phyloP scores from a whole-genome alignment of 2,329 filamentous ascomycete genomes.

The Aureobasidium zeae region DNA sequence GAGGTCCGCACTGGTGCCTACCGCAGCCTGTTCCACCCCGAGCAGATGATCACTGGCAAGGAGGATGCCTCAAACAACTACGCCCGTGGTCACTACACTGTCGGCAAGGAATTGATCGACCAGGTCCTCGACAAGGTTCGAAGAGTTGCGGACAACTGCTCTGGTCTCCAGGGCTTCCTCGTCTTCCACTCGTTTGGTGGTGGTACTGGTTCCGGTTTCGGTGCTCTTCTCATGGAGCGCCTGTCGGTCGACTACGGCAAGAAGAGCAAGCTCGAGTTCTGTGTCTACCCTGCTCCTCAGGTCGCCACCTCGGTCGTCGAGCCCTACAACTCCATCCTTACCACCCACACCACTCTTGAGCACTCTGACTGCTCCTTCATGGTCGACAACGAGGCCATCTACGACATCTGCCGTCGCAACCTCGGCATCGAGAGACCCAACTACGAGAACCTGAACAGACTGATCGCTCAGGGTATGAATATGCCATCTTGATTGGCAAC shows the following conservation, averaged over 20 bases:
- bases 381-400: constrained; percentile 99
- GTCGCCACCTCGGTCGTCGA: constrained; percentile 96
- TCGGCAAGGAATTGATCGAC: constrained; percentile 98
- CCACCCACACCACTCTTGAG: constrained; percentile 97
- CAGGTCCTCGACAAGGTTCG: constrained; percentile 96
- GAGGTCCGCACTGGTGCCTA: constrained; percentile 97
- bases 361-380: constrained; percentile 99
- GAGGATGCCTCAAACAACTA: constrained; percentile 99
- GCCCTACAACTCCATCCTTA: constrained; percentile 99
- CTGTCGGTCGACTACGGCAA: constrained; percentile 98
- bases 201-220: constrained; percentile 97
- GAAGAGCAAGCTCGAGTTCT: constrained; percentile 99
- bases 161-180: constrained; percentile 95
- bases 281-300: constrained; percentile 95
- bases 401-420: constrained; percentile 98
- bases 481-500: not conserved
- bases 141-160: constrained; percentile 94
- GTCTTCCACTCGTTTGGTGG: constrained; percentile 99
- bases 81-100: constrained; percentile 98
- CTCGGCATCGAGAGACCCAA: constrained; percentile 93
- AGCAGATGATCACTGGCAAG: constrained; percentile 99
- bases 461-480: constrained; percentile 80
- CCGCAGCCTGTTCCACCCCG: constrained; percentile 94
- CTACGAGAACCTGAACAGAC: constrained; percentile 97
- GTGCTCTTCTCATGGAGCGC: constrained; percentile 96